A percentile compares a stretch with the other conserved stretches of the same genome.
Conservation (phyloP, 495 filamentous ascomycete species). For the Zalerion maritima region DNA sequence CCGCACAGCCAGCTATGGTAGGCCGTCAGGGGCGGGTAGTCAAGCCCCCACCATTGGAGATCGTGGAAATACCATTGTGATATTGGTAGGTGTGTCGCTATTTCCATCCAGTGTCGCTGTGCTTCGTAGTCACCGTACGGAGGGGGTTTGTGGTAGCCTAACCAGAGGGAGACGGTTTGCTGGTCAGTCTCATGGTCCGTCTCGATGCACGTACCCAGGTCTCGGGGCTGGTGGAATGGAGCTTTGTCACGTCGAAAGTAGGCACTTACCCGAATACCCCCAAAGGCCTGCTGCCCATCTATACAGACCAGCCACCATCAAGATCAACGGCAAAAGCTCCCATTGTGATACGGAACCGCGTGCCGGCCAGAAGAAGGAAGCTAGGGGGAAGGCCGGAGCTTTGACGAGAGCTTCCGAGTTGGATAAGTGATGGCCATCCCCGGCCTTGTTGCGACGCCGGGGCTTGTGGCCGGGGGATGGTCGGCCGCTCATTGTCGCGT, state of each 20-base stretch:
- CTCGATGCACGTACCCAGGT: neutral
- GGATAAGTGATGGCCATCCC: conserved; percentile 8
- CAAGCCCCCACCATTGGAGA: conserved; percentile 90
- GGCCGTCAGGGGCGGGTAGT: conserved; percentile 93
- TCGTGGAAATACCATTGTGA: conserved; percentile 97
- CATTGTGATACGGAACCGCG: conserved; percentile 78
- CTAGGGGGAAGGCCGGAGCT: conserved; percentile 62
- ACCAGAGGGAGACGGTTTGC: neutral
- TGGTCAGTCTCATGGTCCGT: conserved; percentile 3
- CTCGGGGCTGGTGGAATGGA: neutral
- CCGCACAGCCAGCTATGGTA: conserved; percentile 94
- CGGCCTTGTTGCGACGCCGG: conserved; percentile 29
- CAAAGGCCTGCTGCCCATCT: conserved; percentile 84
- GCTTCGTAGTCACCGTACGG: conserved; percentile 97
- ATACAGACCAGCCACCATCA: conserved; percentile 86
- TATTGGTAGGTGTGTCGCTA: conserved; percentile 75
- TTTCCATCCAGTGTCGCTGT: conserved; percentile 97
- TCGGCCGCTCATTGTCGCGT: conserved; percentile 27
- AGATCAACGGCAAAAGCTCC: conserved; percentile 70
- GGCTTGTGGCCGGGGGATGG: conserved; percentile 34
- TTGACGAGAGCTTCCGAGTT: conserved; percentile 21
- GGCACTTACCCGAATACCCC: conserved; percentile 71
- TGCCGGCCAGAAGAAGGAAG: conserved; percentile 82
- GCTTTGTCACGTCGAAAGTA: conserved; percentile 1
- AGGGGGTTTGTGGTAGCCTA: conserved; percentile 66